phyloP scores from a whole-genome alignment of 2,329 filamentous ascomycete species.

The Aspergillus phoenicis region DNA sequence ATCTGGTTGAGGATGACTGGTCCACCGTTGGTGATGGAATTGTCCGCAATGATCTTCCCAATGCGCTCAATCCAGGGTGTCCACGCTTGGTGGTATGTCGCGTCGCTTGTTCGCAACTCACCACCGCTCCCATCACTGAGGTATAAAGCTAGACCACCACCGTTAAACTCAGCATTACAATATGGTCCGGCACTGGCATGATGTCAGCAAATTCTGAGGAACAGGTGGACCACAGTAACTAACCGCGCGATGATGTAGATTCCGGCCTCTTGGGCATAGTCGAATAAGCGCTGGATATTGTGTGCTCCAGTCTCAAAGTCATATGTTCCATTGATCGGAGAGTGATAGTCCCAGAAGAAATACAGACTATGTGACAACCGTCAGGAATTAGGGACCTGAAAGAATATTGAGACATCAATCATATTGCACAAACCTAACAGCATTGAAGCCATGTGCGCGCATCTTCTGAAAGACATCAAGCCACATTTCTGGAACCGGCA shows the following conservation, averaged over 20 bases:
- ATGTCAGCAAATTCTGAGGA: background rate
- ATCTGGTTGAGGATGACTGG: slow-evolving; percentile 57
- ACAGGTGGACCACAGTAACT: background rate
- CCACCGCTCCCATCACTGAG: slow-evolving; percentile 56
- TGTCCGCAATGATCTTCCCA: slow-evolving; percentile 52
- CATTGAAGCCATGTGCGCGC: slow-evolving; percentile 66
- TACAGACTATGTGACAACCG: slow-evolving; percentile 57
- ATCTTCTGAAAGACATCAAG: slow-evolving; percentile 79
- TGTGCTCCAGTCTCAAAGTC: slow-evolving; percentile 53
- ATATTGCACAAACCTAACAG: background rate
- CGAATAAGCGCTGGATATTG: slow-evolving; percentile 35
- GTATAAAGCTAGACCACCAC: slow-evolving; percentile 73
- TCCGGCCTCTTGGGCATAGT: slow-evolving; percentile 9
- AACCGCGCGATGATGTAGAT: slow-evolving; percentile 70
- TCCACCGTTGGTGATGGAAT: slow-evolving; percentile 55
- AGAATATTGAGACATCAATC: background rate
- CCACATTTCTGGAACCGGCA: slow-evolving; percentile 64
- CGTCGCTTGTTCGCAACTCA: slow-evolving; percentile 43
- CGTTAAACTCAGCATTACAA: slow-evolving; percentile 74
- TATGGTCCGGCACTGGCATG: slow-evolving; percentile 61
- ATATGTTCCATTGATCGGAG: slow-evolving; percentile 63
- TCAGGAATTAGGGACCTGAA: slow-evolving; percentile 51
- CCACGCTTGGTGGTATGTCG: slow-evolving; percentile 51
- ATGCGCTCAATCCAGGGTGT: slow-evolving; percentile 52
- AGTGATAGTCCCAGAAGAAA: slow-evolving; percentile 69